phyloP scores from a whole-genome alignment of 108 stramenopile species.

The Cyclotella baltica region DNA sequence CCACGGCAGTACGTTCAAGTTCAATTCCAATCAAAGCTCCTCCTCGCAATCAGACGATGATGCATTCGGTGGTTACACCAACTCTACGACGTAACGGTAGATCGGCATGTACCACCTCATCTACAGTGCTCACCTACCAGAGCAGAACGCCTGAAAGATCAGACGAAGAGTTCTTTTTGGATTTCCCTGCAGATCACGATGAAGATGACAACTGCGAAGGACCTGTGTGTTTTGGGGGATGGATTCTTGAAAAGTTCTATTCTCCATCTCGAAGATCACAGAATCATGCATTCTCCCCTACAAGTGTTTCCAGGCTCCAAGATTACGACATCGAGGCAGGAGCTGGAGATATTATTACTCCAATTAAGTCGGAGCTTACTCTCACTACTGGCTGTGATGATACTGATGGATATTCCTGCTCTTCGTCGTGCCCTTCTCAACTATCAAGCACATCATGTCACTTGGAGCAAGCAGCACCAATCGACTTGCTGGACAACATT shows the following conservation, averaged over 20 bases:
- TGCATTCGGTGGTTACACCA: background rate
- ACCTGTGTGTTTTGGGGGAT: background rate
- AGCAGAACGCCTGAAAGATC: constrained; percentile 5
- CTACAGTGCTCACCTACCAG: constrained; percentile 5
- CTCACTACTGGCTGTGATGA: background rate
- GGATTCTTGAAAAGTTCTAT: background rate
- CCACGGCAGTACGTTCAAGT: background rate
- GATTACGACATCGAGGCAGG: background rate
- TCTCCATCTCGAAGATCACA: background rate
- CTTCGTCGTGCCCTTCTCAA: background rate
- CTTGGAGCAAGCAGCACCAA: background rate
- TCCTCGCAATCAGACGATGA: background rate
- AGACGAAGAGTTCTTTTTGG: background rate
- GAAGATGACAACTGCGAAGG: constrained; percentile 4
- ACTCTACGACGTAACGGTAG: background rate
- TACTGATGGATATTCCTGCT: background rate
- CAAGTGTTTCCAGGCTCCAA: background rate
- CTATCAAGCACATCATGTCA: background rate
- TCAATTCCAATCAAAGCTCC: background rate
- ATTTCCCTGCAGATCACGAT: background rate
- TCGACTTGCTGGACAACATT: background rate
- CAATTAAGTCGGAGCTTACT: background rate
- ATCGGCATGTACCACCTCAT: constrained; percentile 21
- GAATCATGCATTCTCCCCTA: constrained; percentile 1
- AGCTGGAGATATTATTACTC: background rate